These are phyloP conservation scores for Metarhizium sp. DNA, from an alignment of 2,329 filamentous ascomycete genomes.

Conservation along the genomic window DNA sequence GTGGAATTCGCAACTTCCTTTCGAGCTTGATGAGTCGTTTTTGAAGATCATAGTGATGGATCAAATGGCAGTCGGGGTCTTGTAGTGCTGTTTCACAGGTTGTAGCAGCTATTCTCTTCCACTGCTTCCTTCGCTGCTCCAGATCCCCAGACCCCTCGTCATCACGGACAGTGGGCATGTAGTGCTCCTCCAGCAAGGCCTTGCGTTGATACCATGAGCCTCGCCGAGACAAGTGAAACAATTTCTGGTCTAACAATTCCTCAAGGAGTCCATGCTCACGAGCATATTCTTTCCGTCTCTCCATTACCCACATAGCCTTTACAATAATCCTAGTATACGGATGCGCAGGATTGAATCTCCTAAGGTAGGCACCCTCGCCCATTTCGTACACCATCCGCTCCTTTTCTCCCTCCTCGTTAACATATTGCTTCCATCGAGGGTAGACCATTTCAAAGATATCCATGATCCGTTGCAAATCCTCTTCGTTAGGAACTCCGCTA, in stretches of 20 bases:
- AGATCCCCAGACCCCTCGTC: slow-evolving; percentile 24
- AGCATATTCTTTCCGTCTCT: slow-evolving; percentile 70
- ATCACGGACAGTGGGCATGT: slow-evolving; percentile 61
- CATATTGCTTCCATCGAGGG: slow-evolving; percentile 66
- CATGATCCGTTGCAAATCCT: slow-evolving; percentile 58
- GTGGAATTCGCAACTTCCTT: slow-evolving; percentile 70
- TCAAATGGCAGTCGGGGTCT: slow-evolving; percentile 81
- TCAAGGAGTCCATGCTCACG: slow-evolving; percentile 65
- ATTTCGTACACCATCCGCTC: slow-evolving; percentile 69
- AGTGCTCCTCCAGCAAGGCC: slow-evolving; percentile 88
- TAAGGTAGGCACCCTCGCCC: slow-evolving; percentile 80
- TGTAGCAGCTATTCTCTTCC: slow-evolving; percentile 63
- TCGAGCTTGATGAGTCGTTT: slow-evolving; percentile 91
- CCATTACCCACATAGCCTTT: slow-evolving; percentile 72
- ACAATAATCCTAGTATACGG: slow-evolving; percentile 90
- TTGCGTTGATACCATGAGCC: slow-evolving; percentile 95
- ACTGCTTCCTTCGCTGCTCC: slow-evolving; percentile 64
- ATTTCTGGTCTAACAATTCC: slow-evolving; percentile 67
- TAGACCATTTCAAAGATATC: slow-evolving; percentile 66
- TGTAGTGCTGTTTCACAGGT: slow-evolving; percentile 85
- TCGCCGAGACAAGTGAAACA: slow-evolving; percentile 78
- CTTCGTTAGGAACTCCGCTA: slow-evolving; percentile 57
- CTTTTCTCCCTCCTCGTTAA: slow-evolving; percentile 67
- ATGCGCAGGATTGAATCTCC: slow-evolving; percentile 84
- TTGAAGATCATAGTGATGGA: slow-evolving; percentile 89